Conservation (phyloP, 345 rosid species). For the Lepidium sativum region DNA sequence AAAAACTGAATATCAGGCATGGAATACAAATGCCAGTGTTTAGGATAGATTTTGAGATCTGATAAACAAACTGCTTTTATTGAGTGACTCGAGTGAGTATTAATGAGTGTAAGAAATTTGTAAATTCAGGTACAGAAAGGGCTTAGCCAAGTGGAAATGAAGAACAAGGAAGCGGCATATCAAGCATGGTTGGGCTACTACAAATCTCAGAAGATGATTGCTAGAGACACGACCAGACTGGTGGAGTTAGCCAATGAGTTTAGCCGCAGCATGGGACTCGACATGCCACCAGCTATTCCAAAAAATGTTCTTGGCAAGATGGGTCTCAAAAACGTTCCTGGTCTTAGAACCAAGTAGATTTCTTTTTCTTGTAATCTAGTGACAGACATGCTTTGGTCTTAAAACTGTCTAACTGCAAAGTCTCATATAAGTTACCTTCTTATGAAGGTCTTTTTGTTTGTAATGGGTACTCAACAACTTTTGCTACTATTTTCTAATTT, state of each 20-base stretch:
- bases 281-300: conserved; percentile 72
- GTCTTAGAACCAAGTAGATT: conserved; percentile 61
- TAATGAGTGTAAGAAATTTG: conserved; percentile 14
- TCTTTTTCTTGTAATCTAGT: not conserved
- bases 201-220: conserved; percentile 69
- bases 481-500: no score
- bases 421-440: not conserved
- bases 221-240: conserved; percentile 57
- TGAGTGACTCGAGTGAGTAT: not conserved
- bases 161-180: conserved; percentile 80
- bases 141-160: conserved; percentile 72
- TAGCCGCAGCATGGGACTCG: conserved; percentile 94
- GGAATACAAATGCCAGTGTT: not conserved
- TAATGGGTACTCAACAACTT: not conserved
- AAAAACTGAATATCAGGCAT: not conserved
- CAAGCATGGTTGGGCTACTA: conserved; percentile 99
- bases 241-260: conserved; percentile 94
- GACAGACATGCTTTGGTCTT: not conserved
- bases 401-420: not conserved
- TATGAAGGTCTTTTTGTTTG: not conserved
- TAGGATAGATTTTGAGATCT: not conserved
- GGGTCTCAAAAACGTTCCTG: conserved; percentile 89
- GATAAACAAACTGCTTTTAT: not conserved
- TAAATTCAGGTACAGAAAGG: conserved; percentile 59
- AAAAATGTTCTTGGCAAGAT: conserved; percentile 73